Evolutionary conservation across 163 green algal species (phyloP), one percentile per base, ranked within the genome.

Genomic region (Scenedesmus sp.): DNA sequence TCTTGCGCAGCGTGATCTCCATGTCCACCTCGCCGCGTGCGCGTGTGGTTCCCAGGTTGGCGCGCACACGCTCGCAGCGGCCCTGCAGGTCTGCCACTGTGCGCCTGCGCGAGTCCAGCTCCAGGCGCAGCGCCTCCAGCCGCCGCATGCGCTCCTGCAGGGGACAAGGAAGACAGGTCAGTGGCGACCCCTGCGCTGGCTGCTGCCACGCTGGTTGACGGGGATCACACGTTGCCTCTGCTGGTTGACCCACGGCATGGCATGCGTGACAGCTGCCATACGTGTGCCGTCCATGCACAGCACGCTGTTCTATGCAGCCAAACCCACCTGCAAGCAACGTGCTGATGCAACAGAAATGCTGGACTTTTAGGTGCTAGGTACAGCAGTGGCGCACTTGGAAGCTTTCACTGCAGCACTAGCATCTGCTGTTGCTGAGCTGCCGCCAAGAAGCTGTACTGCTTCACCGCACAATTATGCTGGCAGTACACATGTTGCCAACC

Each of bases 31-130:
- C 89, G 18, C 89, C 89, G 6, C 43, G 59, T 9, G 83, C 83
- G 30, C 89, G 85, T 10, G 90, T 93, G 40, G 86, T 93, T 76
- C 82, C 91, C 82, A 93, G 84, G 81, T 73, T 92, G 78, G 88
- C 85, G 4, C 81, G 53, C 85, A 96, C 73, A 78, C 93, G 91
- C 43, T 96, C 94, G 43, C 91, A 85, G 61, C 91, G 91, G n/a
- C 92, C 92, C 49, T 95, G 81, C 51, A 95, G 87, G 43, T 91
- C 89, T 61, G 93, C 91, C 2, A 97, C 95, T 15, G 95, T 97
- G 72, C 96, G 91, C 10, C 96, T 91, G 30, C 97, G 94, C 0
- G 96, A 98, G 88, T 99, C 97, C 80, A 99, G 94, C 94, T 99
- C 97, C 68, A 99, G 94, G 4, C 97, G 90, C 82, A 99, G 93